A percentile compares a stretch with the other conserved stretches of the same genome.
Evolutionary conservation across 2,329 filamentous ascomycete species (phyloP).

Genomic region (Penicillium sp.): DNA sequence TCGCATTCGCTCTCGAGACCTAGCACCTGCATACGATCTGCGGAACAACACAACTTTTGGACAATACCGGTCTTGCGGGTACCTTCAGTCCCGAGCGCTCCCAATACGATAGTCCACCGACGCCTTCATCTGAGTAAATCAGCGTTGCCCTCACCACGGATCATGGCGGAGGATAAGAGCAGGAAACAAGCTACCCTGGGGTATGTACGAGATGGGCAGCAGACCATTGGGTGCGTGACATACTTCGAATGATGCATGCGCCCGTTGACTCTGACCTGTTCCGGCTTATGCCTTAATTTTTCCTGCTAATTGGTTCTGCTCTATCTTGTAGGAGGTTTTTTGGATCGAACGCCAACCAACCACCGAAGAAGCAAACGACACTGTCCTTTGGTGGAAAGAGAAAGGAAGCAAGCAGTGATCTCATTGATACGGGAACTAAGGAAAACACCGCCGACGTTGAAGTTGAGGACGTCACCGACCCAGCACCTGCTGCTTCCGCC

Average conservation of each 20-base stretch:
- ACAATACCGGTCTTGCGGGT: background rate
- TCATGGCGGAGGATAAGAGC: slow-evolving; percentile 31
- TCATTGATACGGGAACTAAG: slow-evolving; percentile 25
- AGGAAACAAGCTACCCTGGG: slow-evolving; percentile 76
- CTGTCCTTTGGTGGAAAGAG: slow-evolving; percentile 67
- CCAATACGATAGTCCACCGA: background rate
- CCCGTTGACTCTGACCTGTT: background rate
- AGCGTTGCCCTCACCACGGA: background rate
- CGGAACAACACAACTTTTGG: background rate
- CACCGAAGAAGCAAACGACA: slow-evolving; percentile 70
- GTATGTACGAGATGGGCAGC: slow-evolving; percentile 76
- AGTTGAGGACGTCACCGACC: slow-evolving; percentile 14
- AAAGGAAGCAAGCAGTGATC: slow-evolving; percentile 33
- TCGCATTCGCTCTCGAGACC: slow-evolving; percentile 17
- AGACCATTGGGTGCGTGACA: slow-evolving; percentile 64
- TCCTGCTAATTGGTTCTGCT: slow-evolving; percentile 7
- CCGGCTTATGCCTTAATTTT: background rate
- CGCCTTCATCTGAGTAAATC: background rate
- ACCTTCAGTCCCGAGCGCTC: background rate
- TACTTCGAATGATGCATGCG: slow-evolving; percentile 5
- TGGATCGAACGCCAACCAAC: slow-evolving; percentile 57
- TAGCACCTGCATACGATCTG: slow-evolving; percentile 1
- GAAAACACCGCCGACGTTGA: slow-evolving; percentile 14
- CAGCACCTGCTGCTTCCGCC: slow-evolving; percentile 4
- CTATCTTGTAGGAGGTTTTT: slow-evolving; percentile 72